phyloP scores from a whole-genome alignment of 139 green algal genomes.

The Chlorella sp. region DNA sequence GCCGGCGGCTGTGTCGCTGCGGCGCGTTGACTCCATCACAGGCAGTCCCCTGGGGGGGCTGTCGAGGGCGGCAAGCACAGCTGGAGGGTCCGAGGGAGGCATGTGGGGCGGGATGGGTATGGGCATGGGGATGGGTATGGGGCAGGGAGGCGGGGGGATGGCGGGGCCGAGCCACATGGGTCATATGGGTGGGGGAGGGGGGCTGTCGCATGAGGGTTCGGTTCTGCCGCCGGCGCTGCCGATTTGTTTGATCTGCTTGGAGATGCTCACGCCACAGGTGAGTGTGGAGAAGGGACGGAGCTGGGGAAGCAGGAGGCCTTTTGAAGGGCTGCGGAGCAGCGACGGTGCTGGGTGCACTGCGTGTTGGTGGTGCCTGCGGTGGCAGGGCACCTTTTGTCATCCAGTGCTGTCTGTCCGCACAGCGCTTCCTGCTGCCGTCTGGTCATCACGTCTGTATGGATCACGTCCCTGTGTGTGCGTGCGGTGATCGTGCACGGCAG shows the following conservation, averaged over 20 bases:
- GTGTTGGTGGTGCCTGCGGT: no score
- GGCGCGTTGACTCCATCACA: neutral
- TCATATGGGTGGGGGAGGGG: no score
- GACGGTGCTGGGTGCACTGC: neutral
- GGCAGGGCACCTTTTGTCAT: no score
- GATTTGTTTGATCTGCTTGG: conserved; percentile 78
- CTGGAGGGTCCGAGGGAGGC: neutral
- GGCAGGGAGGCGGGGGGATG: no score
- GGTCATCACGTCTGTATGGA: neutral
- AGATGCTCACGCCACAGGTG: conserved; percentile 51
- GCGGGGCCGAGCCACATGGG: no score
- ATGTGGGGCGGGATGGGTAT: no score
- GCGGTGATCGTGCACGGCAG: neutral
- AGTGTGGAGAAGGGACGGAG: no score
- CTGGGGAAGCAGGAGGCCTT: neutral
- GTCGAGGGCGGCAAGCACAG: neutral
- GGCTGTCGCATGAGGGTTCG: no score
- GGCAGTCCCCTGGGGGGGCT: neutral
- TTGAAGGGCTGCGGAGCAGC: neutral
- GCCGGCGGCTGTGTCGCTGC: neutral
- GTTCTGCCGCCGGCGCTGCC: conserved; percentile 5
- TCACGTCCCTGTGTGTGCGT: neutral
- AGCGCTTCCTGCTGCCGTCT: neutral
- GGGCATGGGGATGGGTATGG: no score
- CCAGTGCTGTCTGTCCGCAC: neutral